Base-by-base conservation (phyloP, 345 rosid species). In the Hypericum perforatum region DNA sequence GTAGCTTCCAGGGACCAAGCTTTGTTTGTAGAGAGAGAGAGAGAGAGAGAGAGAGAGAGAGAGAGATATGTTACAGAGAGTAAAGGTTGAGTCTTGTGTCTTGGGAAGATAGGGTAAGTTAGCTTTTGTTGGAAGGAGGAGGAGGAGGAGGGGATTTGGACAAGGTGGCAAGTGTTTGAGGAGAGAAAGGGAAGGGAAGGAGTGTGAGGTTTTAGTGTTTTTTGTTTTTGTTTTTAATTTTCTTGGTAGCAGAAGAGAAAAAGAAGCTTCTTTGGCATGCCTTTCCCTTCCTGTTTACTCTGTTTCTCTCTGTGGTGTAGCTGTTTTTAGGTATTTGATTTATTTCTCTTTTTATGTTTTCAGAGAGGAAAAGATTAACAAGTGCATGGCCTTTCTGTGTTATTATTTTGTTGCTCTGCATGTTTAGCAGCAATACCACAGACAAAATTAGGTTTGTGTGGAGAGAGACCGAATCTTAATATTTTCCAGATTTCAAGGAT, bases 231-330 rank as follows among this genome's bases (percentile, higher is more conserved):
- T 1, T 22, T 22, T 22, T 22, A 22, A 22, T 1, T 22, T 22
- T 22, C n/a, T 22, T 22, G 32, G 32, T 22, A 4, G 69, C 64
- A 71, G 56, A 66, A 57, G 75, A 63, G 62, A 12, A 59, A 63
- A 66, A 70, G 79, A 75, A 75, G 70, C 74, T 77, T 75, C 78
- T 62, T 68, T 62, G 80, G 67, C 72, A 70, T 62, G 58, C 70
- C 76, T 75, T 52, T 43, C 58, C 70, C 78, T 75, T 52, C 37
- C 9, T 16, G 56, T 64, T 54, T 39, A 50, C 49, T 52, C 49
- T 39, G 39, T n/a, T 41, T 16, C 13, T 44, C 22, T 53, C 40
- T 59, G 45, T 6, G 7, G 44, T 9, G 43, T 8, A 12, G 13
- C n/a, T 46, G n/a, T 46, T 9, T 39, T 41, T 48, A 0, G 10